Base-by-base conservation (phyloP, 1,139 yeast genomes). In the Yamadazyma spencermartinsiae region DNA sequence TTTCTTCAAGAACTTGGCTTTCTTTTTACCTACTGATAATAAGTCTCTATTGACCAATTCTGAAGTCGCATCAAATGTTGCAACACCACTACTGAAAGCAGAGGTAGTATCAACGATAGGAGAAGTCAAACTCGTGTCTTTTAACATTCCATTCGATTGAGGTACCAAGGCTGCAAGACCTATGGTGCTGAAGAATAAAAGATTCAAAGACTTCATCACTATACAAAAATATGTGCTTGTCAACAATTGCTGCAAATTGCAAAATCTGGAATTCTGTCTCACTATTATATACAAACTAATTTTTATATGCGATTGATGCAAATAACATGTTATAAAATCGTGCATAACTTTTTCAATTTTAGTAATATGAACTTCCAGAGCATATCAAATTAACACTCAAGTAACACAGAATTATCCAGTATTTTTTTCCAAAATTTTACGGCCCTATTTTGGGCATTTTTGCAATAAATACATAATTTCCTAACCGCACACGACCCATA, bases 1-100 rank as follows among this genome's bases (percentile, higher is more conserved):
- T 15, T 41, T 33, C 10, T 37, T 36, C 10, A 37, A 12, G 6
- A 39, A 13, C 16, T 28, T 34, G 10, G 36, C 14, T 24, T 28
- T 28, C 17, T 28, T 28, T 20, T 28, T 28, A 4, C 31, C 31
- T 4, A 28, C 16, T 16, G 31, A 28, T 14, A 28, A 14, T 4
- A 28, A 14, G n/a, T 28, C 31, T 16, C 31, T 28, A 16, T 15
- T 16, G 20, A 9, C 20, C 20, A 28, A 28, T 8, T 28, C 31
- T 12, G 17, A 5, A 12, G 23, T 20, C 10, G 23, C 23, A 10
- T 11, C 26, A 23, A 11, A 11, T 10, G 26, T 11, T 10, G n/a
- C n/a, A 23, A 12, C 26, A 23, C 12, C 5, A 11, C n/a, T 10
- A 23, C 4, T 11, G 26, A 12, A 7, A 23, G 26, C 8, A 23